Percentiles rank a stretch among this genome's conserved stretches.
Conservation (phyloP, 139 green algal species). For the Picochlorum sp. region DNA sequence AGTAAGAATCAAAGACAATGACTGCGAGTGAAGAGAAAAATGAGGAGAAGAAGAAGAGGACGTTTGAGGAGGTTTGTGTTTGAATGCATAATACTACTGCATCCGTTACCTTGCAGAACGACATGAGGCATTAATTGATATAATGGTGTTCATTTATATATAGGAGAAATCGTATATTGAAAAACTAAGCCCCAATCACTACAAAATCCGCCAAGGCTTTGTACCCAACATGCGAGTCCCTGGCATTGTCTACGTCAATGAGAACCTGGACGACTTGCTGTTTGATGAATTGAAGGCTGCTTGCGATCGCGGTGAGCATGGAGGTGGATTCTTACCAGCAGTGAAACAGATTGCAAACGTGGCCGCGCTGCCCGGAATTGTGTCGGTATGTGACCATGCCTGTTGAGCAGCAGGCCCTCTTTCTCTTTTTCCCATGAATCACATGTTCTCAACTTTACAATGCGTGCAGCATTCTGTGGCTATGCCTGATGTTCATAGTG, state of each 20-base stretch:
- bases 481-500: constrained; percentile 80
- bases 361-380: constrained; percentile 75
- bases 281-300: constrained; percentile 67
- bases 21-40: constrained; percentile 4
- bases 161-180: constrained; percentile 28
- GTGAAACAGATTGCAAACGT: constrained; percentile 90
- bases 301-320: constrained; percentile 30
- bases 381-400: constrained; percentile 36
- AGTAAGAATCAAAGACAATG: no score
- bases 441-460: not conserved
- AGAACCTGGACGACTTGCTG: constrained; percentile 54
- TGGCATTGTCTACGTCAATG: constrained; percentile 77
- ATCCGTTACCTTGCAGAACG: no score
- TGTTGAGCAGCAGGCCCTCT: not conserved
- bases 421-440: not conserved
- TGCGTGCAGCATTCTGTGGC: constrained; percentile 62
- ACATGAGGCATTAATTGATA: not conserved
- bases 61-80: constrained; percentile 5
- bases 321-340: constrained; percentile 73
- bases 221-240: constrained; percentile 77
- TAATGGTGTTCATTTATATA: not conserved
- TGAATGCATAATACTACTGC: not conserved
- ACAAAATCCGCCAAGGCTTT: constrained; percentile 74
- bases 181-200: constrained; percentile 51
- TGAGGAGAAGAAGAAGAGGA: constrained; percentile 15